These are phyloP conservation scores for Nemophila menziesii DNA, from an alignment of 257 asterid genomes.

Conservation along the genomic window DNA sequence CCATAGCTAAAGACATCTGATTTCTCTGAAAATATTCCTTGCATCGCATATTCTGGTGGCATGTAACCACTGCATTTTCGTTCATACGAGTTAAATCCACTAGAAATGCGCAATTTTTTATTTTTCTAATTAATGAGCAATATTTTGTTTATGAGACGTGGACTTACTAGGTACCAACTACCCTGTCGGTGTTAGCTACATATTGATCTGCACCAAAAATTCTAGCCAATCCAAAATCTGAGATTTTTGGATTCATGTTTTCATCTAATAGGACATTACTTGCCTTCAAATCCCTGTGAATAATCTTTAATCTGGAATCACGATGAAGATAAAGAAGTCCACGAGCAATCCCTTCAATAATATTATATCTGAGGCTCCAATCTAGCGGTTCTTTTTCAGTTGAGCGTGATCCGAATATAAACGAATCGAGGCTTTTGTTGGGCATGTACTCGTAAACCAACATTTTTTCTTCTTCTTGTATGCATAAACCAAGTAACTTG, in stretches of 20 bases:
- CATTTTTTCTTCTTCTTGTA: conserved; percentile 17
- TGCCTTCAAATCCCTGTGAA: conserved; percentile 17
- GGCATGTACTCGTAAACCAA: conserved; percentile 18
- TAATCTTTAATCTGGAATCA: conserved; percentile 12
- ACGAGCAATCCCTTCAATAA: conserved; percentile 12
- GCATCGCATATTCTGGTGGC: conserved; percentile 23
- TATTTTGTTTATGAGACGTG: too few species aligned
- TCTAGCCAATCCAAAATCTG: conserved; percentile 21
- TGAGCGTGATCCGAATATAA: conserved; percentile 20
- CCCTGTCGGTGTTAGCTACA: conserved; percentile 11
- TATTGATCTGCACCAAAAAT: conserved; percentile 5
- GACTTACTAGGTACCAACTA: conserved; percentile 21
- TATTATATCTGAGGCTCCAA: conserved; percentile 9
- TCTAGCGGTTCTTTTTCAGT: too few species aligned
- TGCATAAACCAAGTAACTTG: conserved; percentile 15
- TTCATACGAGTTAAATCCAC: too few species aligned
- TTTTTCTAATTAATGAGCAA: too few species aligned
- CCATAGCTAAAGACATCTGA: conserved; percentile 25
- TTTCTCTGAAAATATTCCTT: conserved; percentile 16
- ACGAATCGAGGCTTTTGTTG: conserved; percentile 11
- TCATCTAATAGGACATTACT: conserved; percentile 15
- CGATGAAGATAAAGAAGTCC: conserved; percentile 16
- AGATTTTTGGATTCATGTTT: conserved; percentile 18
- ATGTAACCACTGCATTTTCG: conserved; percentile 23
- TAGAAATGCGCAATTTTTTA: too few species aligned